These are phyloP conservation scores for Sordariomycetes sp. DNA, from an alignment of 2,329 filamentous ascomycete genomes.

Conservation along the genomic window DNA sequence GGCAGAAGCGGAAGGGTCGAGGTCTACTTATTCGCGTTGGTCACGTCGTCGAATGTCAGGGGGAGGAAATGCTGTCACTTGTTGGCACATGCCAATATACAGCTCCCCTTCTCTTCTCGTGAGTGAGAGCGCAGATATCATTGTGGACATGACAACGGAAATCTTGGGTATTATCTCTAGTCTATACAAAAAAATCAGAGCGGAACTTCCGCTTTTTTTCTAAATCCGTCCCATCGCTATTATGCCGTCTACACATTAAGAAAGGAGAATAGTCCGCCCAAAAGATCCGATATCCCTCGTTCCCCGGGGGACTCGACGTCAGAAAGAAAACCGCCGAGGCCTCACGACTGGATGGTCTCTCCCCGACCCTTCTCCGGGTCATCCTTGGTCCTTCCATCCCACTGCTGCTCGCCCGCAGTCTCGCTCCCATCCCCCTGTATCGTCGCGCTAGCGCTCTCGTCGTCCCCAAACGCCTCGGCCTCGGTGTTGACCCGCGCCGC, in stretches of 20 bases:
- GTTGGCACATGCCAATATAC: no score
- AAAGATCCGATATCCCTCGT: not conserved
- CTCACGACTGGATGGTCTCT: not conserved
- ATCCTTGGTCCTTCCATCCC: not conserved
- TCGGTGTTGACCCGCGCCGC: conserved; percentile 1
- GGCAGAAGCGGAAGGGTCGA: not conserved
- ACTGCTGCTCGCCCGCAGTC: not conserved
- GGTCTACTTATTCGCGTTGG: not conserved
- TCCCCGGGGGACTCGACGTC: not conserved
- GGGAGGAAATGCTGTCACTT: no score
- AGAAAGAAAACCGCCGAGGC: not conserved
- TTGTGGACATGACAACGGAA: no score
- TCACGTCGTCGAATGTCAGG: not conserved
- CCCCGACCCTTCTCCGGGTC: conserved; percentile 2
- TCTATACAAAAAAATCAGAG: not conserved
- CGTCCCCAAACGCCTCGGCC: not conserved
- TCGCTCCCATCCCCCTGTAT: not conserved
- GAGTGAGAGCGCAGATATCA: no score
- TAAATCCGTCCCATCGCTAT: not conserved
- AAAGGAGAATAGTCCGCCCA: not conserved
- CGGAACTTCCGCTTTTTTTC: not conserved
- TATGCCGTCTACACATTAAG: not conserved
- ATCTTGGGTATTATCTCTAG: no score
- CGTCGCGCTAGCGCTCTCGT: not conserved
- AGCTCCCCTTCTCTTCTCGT: no score